phyloP scores from a whole-genome alignment of 2,329 filamentous ascomycete species.

The Phaeosphaeriaceae sp. region DNA sequence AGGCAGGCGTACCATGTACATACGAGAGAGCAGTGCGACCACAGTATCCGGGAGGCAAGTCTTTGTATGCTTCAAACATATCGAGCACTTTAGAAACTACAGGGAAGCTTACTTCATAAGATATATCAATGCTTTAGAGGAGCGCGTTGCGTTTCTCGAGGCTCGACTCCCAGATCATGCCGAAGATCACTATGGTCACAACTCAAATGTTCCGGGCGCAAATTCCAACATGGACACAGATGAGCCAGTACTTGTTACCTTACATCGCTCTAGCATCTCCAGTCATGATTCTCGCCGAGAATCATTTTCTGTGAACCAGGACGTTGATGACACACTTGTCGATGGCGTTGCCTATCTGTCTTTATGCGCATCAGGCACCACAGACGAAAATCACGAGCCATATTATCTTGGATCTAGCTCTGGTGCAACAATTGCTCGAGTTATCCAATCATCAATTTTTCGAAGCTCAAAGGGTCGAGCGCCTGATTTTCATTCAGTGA shows the following conservation, averaged over 20 bases:
- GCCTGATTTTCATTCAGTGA: neutral
- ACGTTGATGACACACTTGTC: slow-evolving; percentile 31
- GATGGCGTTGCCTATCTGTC: slow-evolving; percentile 38
- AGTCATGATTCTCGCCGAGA: slow-evolving; percentile 9
- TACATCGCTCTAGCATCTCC: neutral
- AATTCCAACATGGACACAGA: neutral
- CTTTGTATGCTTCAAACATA: slow-evolving; percentile 19
- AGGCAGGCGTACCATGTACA: slow-evolving; percentile 26
- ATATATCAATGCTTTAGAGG: slow-evolving; percentile 36
- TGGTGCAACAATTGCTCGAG: slow-evolving; percentile 35
- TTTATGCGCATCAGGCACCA: slow-evolving; percentile 34
- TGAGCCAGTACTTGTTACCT: neutral
- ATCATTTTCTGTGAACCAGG: slow-evolving; percentile 17
- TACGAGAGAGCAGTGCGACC: slow-evolving; percentile 33
- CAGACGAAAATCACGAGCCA: slow-evolving; percentile 28
- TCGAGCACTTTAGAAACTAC: neutral
- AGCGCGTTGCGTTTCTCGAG: slow-evolving; percentile 35
- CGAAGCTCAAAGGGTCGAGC: slow-evolving; percentile 13
- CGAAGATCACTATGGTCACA: slow-evolving; percentile 28
- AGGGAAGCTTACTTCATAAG: slow-evolving; percentile 6
- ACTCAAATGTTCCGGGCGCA: neutral
- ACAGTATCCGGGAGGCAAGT: slow-evolving; percentile 36
- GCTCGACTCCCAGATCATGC: slow-evolving; percentile 34
- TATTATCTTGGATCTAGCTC: slow-evolving; percentile 39
- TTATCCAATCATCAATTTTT: slow-evolving; percentile 36